Conservation (phyloP, 2,329 filamentous ascomycete genomes). For the Emmonsia crescens region DNA sequence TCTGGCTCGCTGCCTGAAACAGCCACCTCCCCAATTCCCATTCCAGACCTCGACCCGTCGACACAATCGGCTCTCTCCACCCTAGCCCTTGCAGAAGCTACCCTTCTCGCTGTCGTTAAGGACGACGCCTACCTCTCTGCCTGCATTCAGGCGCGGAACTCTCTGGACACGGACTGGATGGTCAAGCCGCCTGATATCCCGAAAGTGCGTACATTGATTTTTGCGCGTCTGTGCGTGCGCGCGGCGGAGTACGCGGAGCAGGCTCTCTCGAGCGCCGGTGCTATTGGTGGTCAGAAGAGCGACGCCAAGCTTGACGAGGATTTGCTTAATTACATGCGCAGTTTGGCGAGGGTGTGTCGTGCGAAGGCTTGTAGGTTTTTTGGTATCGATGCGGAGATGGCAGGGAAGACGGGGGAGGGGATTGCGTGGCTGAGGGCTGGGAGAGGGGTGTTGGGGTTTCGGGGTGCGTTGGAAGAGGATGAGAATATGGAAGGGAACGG, state of each 20-base stretch:
- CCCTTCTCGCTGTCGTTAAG: slow-evolving; percentile 78
- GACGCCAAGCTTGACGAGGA: slow-evolving; percentile 48
- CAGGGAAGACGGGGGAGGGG: slow-evolving; percentile 68
- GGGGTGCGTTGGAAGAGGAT: slow-evolving; percentile 24
- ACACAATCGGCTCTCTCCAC: slow-evolving; percentile 34
- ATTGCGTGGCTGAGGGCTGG: slow-evolving; percentile 81
- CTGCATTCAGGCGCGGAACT: slow-evolving; percentile 70
- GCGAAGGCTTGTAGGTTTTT: slow-evolving; percentile 86
- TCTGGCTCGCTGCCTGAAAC: neutral
- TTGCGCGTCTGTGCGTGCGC: slow-evolving; percentile 76
- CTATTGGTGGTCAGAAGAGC: slow-evolving; percentile 21
- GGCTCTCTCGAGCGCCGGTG: slow-evolving; percentile 45
- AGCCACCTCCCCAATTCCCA: slow-evolving; percentile 9
- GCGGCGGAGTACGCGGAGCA: slow-evolving; percentile 78
- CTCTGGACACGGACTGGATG: slow-evolving; percentile 90
- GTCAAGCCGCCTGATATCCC: slow-evolving; percentile 79
- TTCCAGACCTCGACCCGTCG: slow-evolving; percentile 38
- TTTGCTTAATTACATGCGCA: slow-evolving; percentile 62
- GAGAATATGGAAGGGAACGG: slow-evolving; percentile 33
- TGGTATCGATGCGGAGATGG: slow-evolving; percentile 76
- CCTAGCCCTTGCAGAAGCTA: slow-evolving; percentile 76
- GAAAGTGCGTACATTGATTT: slow-evolving; percentile 78
- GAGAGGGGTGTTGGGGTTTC: slow-evolving; percentile 60
- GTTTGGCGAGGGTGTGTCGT: slow-evolving; percentile 61
- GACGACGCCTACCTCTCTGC: slow-evolving; percentile 85